A percentile compares a stretch with the other conserved stretches of the same genome.
Evolutionary conservation across 306 rosid genomes (phyloP).

Genomic region (Prunus campanulata): DNA sequence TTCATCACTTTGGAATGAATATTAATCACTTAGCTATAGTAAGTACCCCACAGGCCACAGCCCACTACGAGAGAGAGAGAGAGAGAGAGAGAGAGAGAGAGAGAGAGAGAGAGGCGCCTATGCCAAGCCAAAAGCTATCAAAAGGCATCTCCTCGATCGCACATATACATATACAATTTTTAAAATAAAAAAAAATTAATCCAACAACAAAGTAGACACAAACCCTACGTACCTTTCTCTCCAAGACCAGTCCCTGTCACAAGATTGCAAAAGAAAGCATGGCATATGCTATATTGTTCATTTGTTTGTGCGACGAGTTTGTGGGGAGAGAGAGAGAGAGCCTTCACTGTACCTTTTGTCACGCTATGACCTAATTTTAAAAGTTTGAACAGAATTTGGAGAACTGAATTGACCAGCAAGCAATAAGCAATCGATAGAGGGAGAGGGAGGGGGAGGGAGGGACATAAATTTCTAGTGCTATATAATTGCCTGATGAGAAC

Average conservation of each 20-base stretch:
- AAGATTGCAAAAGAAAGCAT: conserved; percentile 27
- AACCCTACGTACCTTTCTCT: conserved; percentile 31
- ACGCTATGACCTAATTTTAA: neutral
- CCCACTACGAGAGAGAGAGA: neutral
- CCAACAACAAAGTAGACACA: conserved; percentile 18
- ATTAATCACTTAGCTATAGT: neutral
- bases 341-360: neutral
- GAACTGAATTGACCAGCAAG: neutral
- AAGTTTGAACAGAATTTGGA: neutral
- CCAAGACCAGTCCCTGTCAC: conserved; percentile 43
- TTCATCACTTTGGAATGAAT: conserved; percentile 46
- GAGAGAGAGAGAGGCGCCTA: neutral
- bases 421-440: neutral
- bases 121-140: neutral
- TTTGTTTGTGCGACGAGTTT: conserved; percentile 1
- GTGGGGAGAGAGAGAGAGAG: neutral
- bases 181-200: neutral
- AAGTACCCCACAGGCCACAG: conserved; percentile 19
- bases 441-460: neutral
- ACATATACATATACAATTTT: neutral
- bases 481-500: neutral
- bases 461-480: neutral
- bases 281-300: neutral
- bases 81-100: neutral
- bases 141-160: conserved; percentile 22